Conservation (phyloP, 192 early-diverging fungal species). For the Coemansia pectinata region DNA sequence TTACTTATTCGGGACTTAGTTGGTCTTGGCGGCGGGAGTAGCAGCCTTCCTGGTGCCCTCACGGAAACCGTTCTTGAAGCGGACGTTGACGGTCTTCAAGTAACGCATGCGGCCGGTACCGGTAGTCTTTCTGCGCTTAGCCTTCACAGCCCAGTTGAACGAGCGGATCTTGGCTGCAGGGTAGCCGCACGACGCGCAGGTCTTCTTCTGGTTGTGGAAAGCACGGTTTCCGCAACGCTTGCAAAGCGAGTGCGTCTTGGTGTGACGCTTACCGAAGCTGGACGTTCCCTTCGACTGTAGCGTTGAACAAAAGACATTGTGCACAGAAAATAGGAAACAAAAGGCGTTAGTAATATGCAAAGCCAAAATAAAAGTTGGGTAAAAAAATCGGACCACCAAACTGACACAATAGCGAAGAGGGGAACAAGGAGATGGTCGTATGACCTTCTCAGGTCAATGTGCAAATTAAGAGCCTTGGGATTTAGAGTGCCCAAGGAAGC, state of each 20-base stretch:
- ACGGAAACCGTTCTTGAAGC: constrained; percentile 99
- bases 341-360: neutral
- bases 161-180: constrained; percentile 96
- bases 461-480: neutral
- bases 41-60: constrained; percentile 56
- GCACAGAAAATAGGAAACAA: neutral
- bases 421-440: neutral
- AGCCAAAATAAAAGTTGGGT: neutral
- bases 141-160: constrained; percentile 98
- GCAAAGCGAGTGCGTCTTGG: constrained; percentile 99
- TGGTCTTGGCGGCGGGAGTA: constrained; percentile 19
- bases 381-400: no score
- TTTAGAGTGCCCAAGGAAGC: neutral
- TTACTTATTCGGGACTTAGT: constrained; percentile 3
- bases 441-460: neutral
- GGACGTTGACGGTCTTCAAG: constrained; percentile 88
- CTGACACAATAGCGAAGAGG: neutral
- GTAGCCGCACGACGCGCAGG: constrained; percentile 98
- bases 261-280: constrained; percentile 99
- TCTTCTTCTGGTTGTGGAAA: constrained; percentile 99
- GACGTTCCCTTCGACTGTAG: constrained; percentile 94
- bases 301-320: neutral
- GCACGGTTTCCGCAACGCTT: constrained; percentile 93
- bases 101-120: constrained; percentile 98
- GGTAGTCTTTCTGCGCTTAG: constrained; percentile 97